A percentile compares a stretch with the other conserved stretches of the same genome.
Evolutionary conservation across 345 rosid species (phyloP).

Genomic region (Arabidopsis thaliana): TAIR10.1 NC_003071.7:12835501-12836000

Average conservation of each 20-base stretch:
- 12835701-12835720: slow-evolving; percentile 4
- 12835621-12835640: slow-evolving; percentile 17
- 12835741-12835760: neutral
- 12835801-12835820: slow-evolving; percentile 60
- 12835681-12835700: neutral
- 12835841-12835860: slow-evolving; percentile 94
- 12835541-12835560: slow-evolving; percentile 1
- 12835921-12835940: slow-evolving; percentile 78
- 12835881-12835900: slow-evolving; percentile 85
- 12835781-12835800: slow-evolving; percentile 53
- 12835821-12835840: slow-evolving; percentile 74
- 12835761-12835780: neutral
- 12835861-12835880: slow-evolving; percentile 80
- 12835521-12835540: slow-evolving; percentile 31
- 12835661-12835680: slow-evolving; percentile 9
- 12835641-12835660: slow-evolving; percentile 10
- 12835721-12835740: neutral
- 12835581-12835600: slow-evolving; percentile 25
- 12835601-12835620: slow-evolving; percentile 28
- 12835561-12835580: neutral
- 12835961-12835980: slow-evolving; percentile 92
- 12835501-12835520: slow-evolving; percentile 31
- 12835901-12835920: slow-evolving; percentile 79
- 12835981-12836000: slow-evolving; percentile 75
- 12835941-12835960: slow-evolving; percentile 80